A percentile compares a stretch with the other conserved stretches of the same genome.
Conservation (phyloP, 768 basidiomycete genomes). For the Termitomyces sp. region DNA sequence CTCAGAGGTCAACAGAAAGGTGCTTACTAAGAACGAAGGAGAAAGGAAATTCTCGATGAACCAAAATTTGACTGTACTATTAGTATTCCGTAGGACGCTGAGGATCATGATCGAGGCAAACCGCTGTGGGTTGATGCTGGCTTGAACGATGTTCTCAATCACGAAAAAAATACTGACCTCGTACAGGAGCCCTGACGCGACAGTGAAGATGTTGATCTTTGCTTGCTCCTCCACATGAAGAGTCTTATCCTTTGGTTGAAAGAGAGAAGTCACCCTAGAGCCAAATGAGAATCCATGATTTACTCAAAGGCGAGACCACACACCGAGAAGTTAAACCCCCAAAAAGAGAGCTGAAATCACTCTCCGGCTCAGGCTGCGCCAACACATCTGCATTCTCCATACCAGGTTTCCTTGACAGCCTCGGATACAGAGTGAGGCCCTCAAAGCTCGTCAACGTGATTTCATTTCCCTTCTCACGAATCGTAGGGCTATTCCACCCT, state of each 20-base stretch:
- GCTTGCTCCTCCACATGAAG: conserved; percentile 47
- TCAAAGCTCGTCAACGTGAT: conserved; percentile 87
- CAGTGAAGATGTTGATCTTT: conserved; percentile 98
- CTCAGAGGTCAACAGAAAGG: neutral
- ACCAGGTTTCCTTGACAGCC: conserved; percentile 61
- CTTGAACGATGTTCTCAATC: neutral
- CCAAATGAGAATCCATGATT: neutral
- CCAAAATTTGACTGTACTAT: conserved; percentile 97
- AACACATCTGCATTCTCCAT: conserved; percentile 84
- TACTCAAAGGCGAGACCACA: conserved; percentile 11
- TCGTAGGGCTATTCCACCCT: conserved; percentile 78
- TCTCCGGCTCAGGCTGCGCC: conserved; percentile 31
- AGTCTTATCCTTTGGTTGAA: conserved; percentile 25
- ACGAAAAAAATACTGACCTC: conserved; percentile 51
- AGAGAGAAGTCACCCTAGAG: conserved; percentile 40
- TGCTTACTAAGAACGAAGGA: conserved; percentile 84
- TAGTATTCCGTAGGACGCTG: conserved; percentile 91
- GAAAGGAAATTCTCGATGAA: conserved; percentile 99
- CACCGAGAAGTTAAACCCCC: conserved; percentile 49
- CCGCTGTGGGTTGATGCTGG: conserved; percentile 45
- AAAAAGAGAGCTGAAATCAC: conserved; percentile 33
- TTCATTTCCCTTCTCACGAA: conserved; percentile 63
- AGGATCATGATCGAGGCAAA: conserved; percentile 99
- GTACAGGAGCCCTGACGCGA: conserved; percentile 93
- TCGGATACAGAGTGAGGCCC: conserved; percentile 84